Percentiles rank a stretch among this genome's conserved stretches.
Evolutionary conservation across 2,329 filamentous ascomycete species (phyloP).

Genomic region (Bimuria novae-zelandiae): DNA sequence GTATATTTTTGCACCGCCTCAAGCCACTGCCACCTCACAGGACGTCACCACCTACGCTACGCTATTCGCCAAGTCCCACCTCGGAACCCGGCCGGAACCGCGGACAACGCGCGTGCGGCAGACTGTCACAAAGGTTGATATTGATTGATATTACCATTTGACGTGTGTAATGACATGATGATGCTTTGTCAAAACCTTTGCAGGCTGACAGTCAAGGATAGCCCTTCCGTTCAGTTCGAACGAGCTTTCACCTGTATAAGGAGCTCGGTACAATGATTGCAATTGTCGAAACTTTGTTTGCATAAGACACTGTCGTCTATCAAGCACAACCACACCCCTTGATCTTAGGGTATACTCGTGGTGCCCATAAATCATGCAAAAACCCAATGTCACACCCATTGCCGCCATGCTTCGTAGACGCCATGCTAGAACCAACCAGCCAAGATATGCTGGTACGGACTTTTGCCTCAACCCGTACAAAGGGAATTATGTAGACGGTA

Average conservation of each 20-base stretch:
- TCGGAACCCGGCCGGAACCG: background rate
- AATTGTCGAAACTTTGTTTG: conserved; percentile 32
- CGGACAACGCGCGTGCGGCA: background rate
- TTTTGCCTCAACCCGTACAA: conserved; percentile 14
- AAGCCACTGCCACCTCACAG: conserved; percentile 14
- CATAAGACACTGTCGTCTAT: conserved; percentile 34
- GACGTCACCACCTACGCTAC: conserved; percentile 26
- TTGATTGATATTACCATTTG: too few species aligned
- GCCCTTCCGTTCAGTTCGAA: too few species aligned
- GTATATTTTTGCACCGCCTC: conserved; percentile 17
- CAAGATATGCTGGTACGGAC: conserved; percentile 32
- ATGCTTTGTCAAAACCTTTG: too few species aligned
- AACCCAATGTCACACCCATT: conserved; percentile 38
- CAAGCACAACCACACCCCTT: conserved; percentile 27
- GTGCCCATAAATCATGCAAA: conserved; percentile 31
- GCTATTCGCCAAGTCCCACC: conserved; percentile 8
- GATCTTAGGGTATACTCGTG: conserved; percentile 25
- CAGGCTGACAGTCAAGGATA: too few species aligned
- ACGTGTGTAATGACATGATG: too few species aligned
- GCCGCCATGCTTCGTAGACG: conserved; percentile 42
- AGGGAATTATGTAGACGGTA: conserved; percentile 11
- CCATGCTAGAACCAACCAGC: conserved; percentile 44
- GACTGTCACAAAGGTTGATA: too few species aligned
- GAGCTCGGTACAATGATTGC: background rate
- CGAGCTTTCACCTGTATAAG: too few species aligned